These are phyloP conservation scores for Pestalotiopsis sp. DNA, from an alignment of 2,329 filamentous ascomycete genomes.

Conservation along the genomic window DNA sequence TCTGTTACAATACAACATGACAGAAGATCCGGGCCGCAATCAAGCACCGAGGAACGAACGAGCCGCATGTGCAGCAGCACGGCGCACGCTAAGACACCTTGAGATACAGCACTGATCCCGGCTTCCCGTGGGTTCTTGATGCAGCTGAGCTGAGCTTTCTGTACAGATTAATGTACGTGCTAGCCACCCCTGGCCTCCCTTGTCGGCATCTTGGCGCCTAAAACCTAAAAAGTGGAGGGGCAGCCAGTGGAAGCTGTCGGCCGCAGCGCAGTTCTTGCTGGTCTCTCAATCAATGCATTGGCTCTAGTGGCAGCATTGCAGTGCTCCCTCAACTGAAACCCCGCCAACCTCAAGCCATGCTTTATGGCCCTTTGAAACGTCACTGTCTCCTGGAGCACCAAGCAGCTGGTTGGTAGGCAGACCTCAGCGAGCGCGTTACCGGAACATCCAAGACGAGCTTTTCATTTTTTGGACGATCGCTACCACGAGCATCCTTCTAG, in stretches of 20 bases:
- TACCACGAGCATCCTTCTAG: not conserved
- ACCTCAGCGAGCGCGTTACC: not conserved
- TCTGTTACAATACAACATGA: too few species aligned
- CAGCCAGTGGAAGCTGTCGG: not conserved
- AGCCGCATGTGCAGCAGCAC: not conserved
- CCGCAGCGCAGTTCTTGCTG: not conserved
- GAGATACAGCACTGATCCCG: not conserved
- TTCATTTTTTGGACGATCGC: not conserved
- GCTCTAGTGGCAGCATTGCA: not conserved
- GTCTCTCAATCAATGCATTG: not conserved
- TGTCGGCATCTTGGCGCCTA: not conserved
- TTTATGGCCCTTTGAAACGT: conserved; percentile 5
- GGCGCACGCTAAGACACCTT: not conserved
- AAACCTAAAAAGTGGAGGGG: conserved; percentile 8
- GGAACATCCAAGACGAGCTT: not conserved
- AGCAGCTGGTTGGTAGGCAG: not conserved
- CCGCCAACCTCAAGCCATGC: conserved; percentile 9
- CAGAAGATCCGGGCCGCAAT: not conserved
- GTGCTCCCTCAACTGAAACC: conserved; percentile 10
- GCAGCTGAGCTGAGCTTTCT: not conserved
- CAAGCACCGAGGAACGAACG: not conserved
- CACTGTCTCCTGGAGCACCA: not conserved
- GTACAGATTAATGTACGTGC: not conserved
- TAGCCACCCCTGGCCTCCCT: conserved; percentile 1
- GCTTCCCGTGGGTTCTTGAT: not conserved